A percentile compares a stretch with the other conserved stretches of the same genome.
Evolutionary conservation across 257 asterid genomes (phyloP).

Genomic region (Solanum sejunctum): DNA sequence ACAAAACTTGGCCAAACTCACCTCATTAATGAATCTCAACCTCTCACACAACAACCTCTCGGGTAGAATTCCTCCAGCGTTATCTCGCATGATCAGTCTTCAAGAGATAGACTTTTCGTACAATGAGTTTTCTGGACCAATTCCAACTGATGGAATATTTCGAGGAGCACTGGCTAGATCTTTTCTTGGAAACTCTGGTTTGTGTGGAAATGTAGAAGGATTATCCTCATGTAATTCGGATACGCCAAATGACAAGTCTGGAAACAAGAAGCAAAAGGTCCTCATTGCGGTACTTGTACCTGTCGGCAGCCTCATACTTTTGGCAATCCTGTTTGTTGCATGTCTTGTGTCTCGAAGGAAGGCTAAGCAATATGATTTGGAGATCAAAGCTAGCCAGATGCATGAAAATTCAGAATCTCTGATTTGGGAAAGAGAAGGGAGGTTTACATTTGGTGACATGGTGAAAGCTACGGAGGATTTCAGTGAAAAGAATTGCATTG

Average conservation of each 20-base stretch:
- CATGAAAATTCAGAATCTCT: conserved; percentile 32
- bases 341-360: conserved; percentile 22
- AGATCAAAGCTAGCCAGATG: conserved; percentile 13
- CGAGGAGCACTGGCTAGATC: conserved; percentile 25
- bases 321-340: conserved; percentile 23
- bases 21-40: conserved; percentile 42
- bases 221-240: conserved; percentile 27
- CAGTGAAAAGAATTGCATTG: conserved; percentile 51
- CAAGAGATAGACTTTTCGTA: conserved; percentile 43
- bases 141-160: conserved; percentile 41
- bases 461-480: conserved; percentile 65
- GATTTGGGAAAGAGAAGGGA: conserved; percentile 72
- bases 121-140: conserved; percentile 56
- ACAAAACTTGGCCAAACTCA: conserved; percentile 36
- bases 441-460: conserved; percentile 60
- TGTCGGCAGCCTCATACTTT: conserved; percentile 19
- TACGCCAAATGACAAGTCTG: conserved; percentile 16
- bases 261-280: conserved; percentile 21
- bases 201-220: conserved; percentile 63
- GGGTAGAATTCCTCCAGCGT: conserved; percentile 48
- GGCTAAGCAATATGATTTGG: conserved; percentile 24
- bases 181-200: conserved; percentile 38
- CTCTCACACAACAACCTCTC: conserved; percentile 52
- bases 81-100: conserved; percentile 48
- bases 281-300: conserved; percentile 40